phyloP scores from a whole-genome alignment of 306 rosid genomes.

The Fragaria nilgerrensis region DNA sequence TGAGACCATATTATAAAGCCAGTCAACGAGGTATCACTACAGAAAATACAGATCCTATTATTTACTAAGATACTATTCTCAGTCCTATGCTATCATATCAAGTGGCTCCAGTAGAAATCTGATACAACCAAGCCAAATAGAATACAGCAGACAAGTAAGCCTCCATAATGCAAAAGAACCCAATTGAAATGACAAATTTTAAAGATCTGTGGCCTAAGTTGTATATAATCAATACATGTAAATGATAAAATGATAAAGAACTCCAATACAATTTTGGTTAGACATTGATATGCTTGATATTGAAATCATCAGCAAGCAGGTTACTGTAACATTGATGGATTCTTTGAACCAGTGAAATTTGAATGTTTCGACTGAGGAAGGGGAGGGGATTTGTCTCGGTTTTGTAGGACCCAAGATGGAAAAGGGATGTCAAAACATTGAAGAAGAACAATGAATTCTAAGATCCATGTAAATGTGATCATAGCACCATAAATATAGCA shows the following conservation, averaged over 20 bases:
- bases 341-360: neutral
- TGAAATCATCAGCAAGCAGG: neutral
- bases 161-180: neutral
- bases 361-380: neutral
- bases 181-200: neutral
- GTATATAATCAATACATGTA: neutral
- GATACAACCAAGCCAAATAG: neutral
- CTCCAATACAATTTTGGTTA: neutral
- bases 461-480: neutral
- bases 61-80: neutral
- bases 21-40: neutral
- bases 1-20: conserved; percentile 10
- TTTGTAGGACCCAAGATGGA: neutral
- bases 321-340: neutral
- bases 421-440: neutral
- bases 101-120: neutral
- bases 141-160: neutral
- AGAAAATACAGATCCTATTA: neutral
- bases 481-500: neutral
- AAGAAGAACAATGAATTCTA: neutral
- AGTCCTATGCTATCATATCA: neutral
- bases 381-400: neutral
- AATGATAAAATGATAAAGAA: neutral
- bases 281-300: neutral
- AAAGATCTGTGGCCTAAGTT: neutral